These are phyloP conservation scores for Mortierella sp. DNA, from an alignment of 371 early-diverging fungal species.

Conservation along the genomic window DNA sequence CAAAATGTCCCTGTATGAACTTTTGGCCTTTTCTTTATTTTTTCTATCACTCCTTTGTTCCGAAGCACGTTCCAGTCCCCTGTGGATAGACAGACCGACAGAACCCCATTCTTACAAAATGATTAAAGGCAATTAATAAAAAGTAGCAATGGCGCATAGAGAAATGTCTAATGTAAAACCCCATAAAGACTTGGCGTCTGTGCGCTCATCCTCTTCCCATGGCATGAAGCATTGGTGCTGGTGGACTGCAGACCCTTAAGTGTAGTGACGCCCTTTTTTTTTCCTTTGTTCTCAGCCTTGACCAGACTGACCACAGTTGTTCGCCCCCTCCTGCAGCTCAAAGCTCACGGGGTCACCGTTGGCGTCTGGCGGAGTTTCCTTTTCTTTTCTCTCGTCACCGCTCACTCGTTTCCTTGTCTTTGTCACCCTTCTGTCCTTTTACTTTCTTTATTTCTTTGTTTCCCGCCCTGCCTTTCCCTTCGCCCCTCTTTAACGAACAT, in stretches of 20 bases:
- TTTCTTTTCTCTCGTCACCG: neutral
- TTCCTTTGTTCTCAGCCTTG: no score
- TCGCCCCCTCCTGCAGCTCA: no score
- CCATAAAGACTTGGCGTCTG: conserved; percentile 6
- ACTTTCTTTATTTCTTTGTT: neutral
- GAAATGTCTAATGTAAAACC: neutral
- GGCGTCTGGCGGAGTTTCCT: neutral
- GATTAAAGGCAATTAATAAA: no score
- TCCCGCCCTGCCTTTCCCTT: neutral
- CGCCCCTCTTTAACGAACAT: neutral
- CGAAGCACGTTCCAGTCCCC: neutral
- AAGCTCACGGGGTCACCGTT: conserved; percentile 10
- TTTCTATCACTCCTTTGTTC: neutral
- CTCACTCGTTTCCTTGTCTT: neutral
- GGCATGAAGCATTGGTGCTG: no score
- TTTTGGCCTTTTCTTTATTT: no score
- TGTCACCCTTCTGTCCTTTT: neutral
- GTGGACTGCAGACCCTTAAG: no score
- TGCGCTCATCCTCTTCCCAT: neutral
- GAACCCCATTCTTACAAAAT: no score
- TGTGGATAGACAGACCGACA: neutral
- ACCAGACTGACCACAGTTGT: no score
- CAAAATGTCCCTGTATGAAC: no score
- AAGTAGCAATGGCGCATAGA: neutral
- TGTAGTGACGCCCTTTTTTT: no score